Percentiles rank a stretch among this genome's conserved stretches.
Evolutionary conservation across 2,329 filamentous ascomycete genomes (phyloP).

Genomic region (Aspergillus pseudonomiae): DNA sequence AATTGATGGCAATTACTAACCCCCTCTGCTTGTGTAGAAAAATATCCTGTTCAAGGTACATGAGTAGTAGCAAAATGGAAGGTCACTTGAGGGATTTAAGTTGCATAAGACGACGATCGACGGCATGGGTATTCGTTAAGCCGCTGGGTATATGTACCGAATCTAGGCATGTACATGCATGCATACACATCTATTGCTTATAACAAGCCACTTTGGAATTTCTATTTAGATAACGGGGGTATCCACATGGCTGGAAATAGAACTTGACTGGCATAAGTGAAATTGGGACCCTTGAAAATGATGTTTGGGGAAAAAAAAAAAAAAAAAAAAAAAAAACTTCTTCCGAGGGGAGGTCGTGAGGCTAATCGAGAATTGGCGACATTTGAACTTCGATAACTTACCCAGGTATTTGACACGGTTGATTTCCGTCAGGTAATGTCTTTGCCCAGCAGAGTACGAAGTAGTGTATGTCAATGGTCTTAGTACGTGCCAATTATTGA

Average conservation of each 20-base stretch:
- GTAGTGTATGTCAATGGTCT: not conserved
- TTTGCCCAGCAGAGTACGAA: not conserved
- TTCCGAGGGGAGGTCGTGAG: not conserved
- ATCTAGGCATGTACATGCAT: not conserved
- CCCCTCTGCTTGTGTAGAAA: too few species aligned
- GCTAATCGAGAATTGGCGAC: not conserved
- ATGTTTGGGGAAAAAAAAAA: not conserved
- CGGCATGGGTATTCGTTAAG: constrained; percentile 15
- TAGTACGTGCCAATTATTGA: constrained; percentile 9
- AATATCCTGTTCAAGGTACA: not conserved
- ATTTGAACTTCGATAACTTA: not conserved
- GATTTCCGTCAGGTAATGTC: not conserved
- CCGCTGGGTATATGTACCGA: not conserved
- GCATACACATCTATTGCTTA: constrained; percentile 8
- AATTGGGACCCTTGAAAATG: not conserved
- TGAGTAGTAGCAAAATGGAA: not conserved
- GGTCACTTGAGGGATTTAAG: constrained; percentile 11
- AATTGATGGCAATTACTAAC: too few species aligned
- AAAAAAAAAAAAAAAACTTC: not conserved
- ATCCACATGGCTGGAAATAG: not conserved
- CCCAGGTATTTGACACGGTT: not conserved
- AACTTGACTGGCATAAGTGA: not conserved
- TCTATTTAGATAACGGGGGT: not conserved
- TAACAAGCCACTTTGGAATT: not conserved
- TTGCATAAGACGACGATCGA: constrained; percentile 23